Base-by-base conservation (phyloP, 208 protist genomes). In the Leishmania amazonensis region DNA sequence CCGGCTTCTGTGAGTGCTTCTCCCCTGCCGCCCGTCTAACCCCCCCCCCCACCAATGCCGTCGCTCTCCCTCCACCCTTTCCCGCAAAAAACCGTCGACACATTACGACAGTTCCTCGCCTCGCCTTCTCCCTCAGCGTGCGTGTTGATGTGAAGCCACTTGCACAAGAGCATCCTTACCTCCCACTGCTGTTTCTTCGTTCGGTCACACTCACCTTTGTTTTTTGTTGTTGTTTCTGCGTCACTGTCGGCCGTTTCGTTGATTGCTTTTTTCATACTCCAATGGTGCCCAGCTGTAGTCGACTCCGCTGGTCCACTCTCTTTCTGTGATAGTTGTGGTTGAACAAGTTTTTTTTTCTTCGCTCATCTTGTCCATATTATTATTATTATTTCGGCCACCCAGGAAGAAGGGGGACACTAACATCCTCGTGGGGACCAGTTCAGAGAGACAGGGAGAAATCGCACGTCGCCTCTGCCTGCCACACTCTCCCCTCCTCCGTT, bases 161-260 rank as follows among this genome's bases (percentile, higher is more conserved):
- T 31, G 57, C 57, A 62, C 24, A 24, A 62, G 57, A 62, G 57
- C 31, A 67, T 35, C 62, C 13, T 67, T 15, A 35, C 13, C 9
- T 67, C 0, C 17, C 62, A 35, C 7, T 13, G 31, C 40, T 19
- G 28, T 21, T 21, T 51, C 1, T 60, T 71, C 73, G 9, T 82
- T 78, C 24, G 60, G 72, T 49, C 13, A 5, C 40, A 42, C 17
- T 70, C 13, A 13, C 75, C 35, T 40, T 74, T 72, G 4, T 81
- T 62, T 71, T n/a, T 49, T 28, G 67, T 79, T 15, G 78, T 77
- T 67, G 11, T 81, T 31, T 40, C n/a, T 67, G 45, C 68, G 21
- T 51, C n/a, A 70, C 68, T 31, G 54, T 49, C 38, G 53, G 58
- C 8, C 45, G 15, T 35, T 35, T 9, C 51, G 58, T 76, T 81